Base-by-base conservation (phyloP, 176 grass and related monocot species). In the Carex myosuroides region DNA sequence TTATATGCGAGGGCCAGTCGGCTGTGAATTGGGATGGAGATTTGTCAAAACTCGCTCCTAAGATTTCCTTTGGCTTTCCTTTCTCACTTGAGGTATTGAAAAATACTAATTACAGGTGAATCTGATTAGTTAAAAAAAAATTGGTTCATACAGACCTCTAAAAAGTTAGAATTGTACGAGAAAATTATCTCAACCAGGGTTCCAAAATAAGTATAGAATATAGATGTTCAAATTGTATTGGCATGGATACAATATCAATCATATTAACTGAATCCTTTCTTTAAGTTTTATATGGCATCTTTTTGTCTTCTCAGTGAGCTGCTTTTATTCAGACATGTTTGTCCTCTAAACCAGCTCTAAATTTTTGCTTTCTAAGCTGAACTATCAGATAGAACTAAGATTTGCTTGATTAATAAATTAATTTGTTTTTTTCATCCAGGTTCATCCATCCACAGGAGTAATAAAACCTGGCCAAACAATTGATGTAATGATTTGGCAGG, bases 51-150 rank as follows among this genome's bases (percentile, higher is more conserved):
- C 66, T 91, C 70, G 14, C 83, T 80, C 82, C 91, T 44, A 90
- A 91, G 81, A 88, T 67, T 86, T 91, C 91, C 22, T 98, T 91
- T 86, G 95, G 95, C 57, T 98, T 98, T 76, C 95, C 95, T 62
- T 68, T 90, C 73, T 98, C 92, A 84, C 89, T 98, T 58, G 95
- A 94, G 95, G 95, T 98, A 94, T 64, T 81, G 64, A 26, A 83
- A 35, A 52, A 83, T 8, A 60, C 22, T 79, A 30, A 30, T 4
- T 44, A 7, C 30, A 16, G 44, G 20, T 50, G 18, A 24, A 48
- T 10, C 11, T 52, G 42, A 74, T 53, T 26, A 21, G 70, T 74
- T 74, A 0, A 20, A 74, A 4, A 74, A 26, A 5, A 52, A 14
- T 74, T 74, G 70, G 11, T 74, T 74, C 35, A 13, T 67, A 67